phyloP scores from a whole-genome alignment of 2,329 filamentous ascomycete species.

The Arthroderma sp. region DNA sequence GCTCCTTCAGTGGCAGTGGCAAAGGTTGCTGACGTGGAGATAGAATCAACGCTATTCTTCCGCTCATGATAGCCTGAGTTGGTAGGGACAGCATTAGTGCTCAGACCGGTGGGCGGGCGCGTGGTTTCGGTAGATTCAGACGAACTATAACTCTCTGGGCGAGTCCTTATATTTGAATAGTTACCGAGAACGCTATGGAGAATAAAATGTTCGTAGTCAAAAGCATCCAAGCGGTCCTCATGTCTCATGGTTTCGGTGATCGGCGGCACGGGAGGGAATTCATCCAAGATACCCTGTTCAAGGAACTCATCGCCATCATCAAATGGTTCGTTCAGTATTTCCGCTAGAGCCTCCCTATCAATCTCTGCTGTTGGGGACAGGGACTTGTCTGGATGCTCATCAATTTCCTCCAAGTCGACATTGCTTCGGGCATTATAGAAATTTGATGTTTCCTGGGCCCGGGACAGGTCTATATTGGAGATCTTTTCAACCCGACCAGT shows the following conservation, averaged over 20 bases:
- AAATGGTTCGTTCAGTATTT: slow-evolving; percentile 37
- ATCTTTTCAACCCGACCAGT: too few species aligned
- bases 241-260: slow-evolving; percentile 55
- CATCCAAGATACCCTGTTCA: slow-evolving; percentile 19
- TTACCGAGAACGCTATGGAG: slow-evolving; percentile 80
- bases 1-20: slow-evolving; percentile 47
- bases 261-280: slow-evolving; percentile 19
- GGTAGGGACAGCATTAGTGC: too few species aligned
- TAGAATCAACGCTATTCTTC: slow-evolving; percentile 41
- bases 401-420: too few species aligned
- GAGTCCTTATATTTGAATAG: slow-evolving; percentile 20
- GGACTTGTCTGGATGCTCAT: too few species aligned
- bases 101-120: slow-evolving; percentile 16
- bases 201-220: slow-evolving; percentile 94
- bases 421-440: too few species aligned
- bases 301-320: slow-evolving; percentile 21
- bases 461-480: too few species aligned
- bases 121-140: slow-evolving; percentile 41
- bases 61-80: too few species aligned
- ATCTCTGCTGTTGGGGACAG: slow-evolving; percentile 31
- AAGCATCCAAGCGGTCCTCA: slow-evolving; percentile 86
- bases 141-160: slow-evolving; percentile 24
- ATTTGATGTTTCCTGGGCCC: too few species aligned
- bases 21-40: slow-evolving; percentile 49
- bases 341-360: slow-evolving; percentile 48